Evolutionary conservation across 495 filamentous ascomycete genomes (phyloP).

Genomic region (Cryomyces antarcticus): DNA sequence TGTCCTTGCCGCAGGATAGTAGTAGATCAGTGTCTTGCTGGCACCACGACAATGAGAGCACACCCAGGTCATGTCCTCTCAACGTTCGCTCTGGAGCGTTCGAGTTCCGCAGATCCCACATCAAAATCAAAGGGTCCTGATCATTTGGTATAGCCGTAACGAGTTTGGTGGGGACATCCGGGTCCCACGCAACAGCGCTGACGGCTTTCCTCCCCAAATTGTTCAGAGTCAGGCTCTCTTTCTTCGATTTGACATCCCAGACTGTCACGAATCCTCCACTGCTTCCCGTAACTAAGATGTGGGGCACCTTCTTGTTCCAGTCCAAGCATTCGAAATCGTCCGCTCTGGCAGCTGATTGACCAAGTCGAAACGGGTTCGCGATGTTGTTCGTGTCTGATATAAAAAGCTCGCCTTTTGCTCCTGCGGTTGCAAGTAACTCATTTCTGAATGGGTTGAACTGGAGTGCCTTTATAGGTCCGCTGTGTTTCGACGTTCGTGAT

Average conservation of each 20-base stretch:
- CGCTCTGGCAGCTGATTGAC: conserved; percentile 65
- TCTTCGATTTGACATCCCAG: conserved; percentile 95
- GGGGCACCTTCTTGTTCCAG: conserved; percentile 95
- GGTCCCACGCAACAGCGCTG: conserved; percentile 93
- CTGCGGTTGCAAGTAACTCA: conserved; percentile 79
- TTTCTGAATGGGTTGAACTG: conserved; percentile 95
- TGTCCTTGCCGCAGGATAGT: conserved; percentile 91
- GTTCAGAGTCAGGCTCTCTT: conserved; percentile 85
- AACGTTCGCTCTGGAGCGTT: conserved; percentile 84
- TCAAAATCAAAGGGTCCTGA: conserved; percentile 64
- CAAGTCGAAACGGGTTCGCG: conserved; percentile 68
- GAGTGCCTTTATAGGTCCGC: conserved; percentile 78
- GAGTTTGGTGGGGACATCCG: conserved; percentile 77
- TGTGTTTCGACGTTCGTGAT: conserved; percentile 80
- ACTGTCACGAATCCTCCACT: conserved; percentile 91
- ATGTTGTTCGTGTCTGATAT: conserved; percentile 86
- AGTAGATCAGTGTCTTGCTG: conserved; percentile 75
- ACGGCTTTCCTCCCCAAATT: conserved; percentile 82
- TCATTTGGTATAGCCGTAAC: conserved; percentile 86
- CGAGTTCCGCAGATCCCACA: conserved; percentile 93
- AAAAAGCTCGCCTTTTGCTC: conserved; percentile 88
- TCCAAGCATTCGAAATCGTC: conserved; percentile 91
- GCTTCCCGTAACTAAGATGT: conserved; percentile 89
- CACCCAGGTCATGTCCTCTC: conserved; percentile 74
- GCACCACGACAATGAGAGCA: conserved; percentile 93